Conservation (phyloP, 2,329 filamentous ascomycete species). For the Monilinia fructigena region DNA sequence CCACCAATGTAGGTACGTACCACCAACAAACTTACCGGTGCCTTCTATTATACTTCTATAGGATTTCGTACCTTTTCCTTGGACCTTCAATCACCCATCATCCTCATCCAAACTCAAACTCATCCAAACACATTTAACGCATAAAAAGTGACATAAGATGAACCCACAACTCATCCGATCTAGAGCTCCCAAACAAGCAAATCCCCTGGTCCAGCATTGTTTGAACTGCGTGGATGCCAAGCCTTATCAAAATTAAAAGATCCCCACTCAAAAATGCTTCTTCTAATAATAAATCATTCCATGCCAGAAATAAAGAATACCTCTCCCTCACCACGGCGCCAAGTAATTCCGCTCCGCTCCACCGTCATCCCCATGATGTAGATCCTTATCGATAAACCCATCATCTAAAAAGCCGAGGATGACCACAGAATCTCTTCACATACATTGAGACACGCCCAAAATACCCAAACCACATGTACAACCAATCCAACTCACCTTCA, state of each 20-base stretch:
- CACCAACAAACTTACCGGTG: not conserved
- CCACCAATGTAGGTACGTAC: not conserved
- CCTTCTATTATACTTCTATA: too few species aligned
- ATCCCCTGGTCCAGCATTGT: not conserved
- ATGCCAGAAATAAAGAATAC: not conserved
- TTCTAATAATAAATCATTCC: not conserved
- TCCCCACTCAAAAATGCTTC: not conserved
- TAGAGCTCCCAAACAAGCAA: not conserved
- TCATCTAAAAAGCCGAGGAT: conserved; percentile 1
- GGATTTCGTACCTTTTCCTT: not conserved
- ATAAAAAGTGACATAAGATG: conserved; percentile 5
- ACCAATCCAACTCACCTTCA: not conserved
- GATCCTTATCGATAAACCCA: conserved; percentile 16
- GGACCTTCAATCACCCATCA: not conserved
- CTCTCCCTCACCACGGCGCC: not conserved
- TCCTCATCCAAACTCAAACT: not conserved
- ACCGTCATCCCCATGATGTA: not conserved
- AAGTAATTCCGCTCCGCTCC: conserved; percentile 15
- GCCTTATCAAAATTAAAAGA: not conserved
- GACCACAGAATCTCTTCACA: not conserved
- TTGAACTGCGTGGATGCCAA: not conserved
- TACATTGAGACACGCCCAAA: not conserved
- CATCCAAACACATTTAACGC: conserved; percentile 9
- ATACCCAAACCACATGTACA: not conserved
- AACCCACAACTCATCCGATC: conserved; percentile 10